Evolutionary conservation across 192 early-diverging fungal species (phyloP).

Genomic region (Coemansia sp.): DNA sequence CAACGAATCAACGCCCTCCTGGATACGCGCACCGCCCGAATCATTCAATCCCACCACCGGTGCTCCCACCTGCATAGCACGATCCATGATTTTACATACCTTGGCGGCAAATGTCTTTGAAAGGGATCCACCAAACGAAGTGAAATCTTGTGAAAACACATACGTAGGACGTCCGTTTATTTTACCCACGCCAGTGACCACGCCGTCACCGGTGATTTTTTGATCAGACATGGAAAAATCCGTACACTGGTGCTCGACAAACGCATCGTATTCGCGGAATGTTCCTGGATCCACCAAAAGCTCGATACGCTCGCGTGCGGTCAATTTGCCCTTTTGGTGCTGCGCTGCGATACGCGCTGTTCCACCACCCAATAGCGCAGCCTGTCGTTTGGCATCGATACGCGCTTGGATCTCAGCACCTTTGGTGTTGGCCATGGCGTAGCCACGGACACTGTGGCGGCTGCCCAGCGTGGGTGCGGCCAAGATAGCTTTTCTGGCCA

Average conservation of each 20-base stretch:
- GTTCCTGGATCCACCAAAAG: conserved; percentile 80
- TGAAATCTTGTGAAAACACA: conserved; percentile 94
- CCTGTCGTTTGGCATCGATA: conserved; percentile 70
- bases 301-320: conserved; percentile 87
- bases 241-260: conserved; percentile 91
- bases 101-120: conserved; percentile 88
- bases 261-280: conserved; percentile 90
- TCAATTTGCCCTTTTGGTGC: conserved; percentile 92
- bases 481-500: background rate
- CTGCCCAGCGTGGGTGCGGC: background rate
- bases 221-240: conserved; percentile 85
- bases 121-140: conserved; percentile 88
- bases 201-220: conserved; percentile 91
- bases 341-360: conserved; percentile 76
- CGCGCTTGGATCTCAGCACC: conserved; percentile 24
- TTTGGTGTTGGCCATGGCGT: conserved; percentile 39
- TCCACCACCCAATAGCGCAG: conserved; percentile 79
- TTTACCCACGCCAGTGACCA: conserved; percentile 94
- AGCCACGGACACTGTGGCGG: background rate
- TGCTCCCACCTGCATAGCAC: conserved; percentile 88
- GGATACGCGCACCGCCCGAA: conserved; percentile 96
- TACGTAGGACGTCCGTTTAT: conserved; percentile 89
- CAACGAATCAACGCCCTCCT: conserved; percentile 95
- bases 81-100: conserved; percentile 93
- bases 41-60: conserved; percentile 96